Percentiles rank a stretch among this genome's conserved stretches.
These are phyloP conservation scores for Trichosporon ovoides DNA, from an alignment of 1,284 basidiomycete genomes.

Conservation along the genomic window DNA sequence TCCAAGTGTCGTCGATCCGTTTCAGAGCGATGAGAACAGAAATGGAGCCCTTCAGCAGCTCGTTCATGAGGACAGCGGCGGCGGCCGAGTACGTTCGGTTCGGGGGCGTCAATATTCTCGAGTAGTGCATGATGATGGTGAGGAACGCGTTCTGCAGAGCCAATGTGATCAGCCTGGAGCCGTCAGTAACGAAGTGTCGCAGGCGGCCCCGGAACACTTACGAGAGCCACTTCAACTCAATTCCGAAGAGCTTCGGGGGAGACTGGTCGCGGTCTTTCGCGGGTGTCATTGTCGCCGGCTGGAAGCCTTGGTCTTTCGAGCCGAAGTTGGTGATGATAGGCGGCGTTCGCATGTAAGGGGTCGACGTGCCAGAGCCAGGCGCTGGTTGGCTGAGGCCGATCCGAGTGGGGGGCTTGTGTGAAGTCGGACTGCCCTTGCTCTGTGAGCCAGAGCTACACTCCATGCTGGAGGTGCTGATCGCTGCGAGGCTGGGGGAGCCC, in stretches of 20 bases:
- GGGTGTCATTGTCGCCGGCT: constrained; percentile 7
- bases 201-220: constrained; percentile 19
- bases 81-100: constrained; percentile 76
- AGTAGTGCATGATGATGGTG: constrained; percentile 91
- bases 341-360: constrained; percentile 10
- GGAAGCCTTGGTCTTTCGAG: constrained; percentile 1
- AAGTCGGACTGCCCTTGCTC: constrained; percentile 1
- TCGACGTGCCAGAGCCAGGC: background rate
- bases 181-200: background rate
- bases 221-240: constrained; percentile 48
- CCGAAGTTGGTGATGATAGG: constrained; percentile 4
- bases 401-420: background rate
- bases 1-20: constrained; percentile 44
- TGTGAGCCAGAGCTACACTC: background rate
- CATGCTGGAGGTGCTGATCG: constrained; percentile 1
- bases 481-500: background rate
- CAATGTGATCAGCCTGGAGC: constrained; percentile 71
- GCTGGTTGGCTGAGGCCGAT: background rate
- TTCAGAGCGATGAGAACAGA: constrained; percentile 65
- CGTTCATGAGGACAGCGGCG: constrained; percentile 85
- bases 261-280: constrained; percentile 19
- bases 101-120: constrained; percentile 72
- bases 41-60: constrained; percentile 83
- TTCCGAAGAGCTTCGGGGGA: constrained; percentile 38
- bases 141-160: constrained; percentile 87